Conservation (phyloP, 768 basidiomycete species). For the Krasilnikovozyma curviuscula region DNA sequence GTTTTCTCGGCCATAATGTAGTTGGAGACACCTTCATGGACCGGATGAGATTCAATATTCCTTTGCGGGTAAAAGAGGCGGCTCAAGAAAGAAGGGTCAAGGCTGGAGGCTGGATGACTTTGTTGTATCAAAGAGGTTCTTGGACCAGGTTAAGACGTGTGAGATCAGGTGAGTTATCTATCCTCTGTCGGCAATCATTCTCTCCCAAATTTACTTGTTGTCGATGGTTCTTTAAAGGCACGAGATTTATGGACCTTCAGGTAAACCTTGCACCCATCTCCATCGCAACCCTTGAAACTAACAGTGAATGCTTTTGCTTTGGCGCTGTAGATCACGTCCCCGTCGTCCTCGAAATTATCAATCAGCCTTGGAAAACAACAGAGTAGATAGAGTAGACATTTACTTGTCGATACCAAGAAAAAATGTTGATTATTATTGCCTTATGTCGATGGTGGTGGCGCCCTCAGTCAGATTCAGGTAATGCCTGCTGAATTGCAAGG, state of each 20-base stretch:
- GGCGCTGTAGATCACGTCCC: conserved; percentile 10
- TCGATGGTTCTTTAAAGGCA: too few relatives aligned
- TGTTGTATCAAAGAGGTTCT: conserved; percentile 3
- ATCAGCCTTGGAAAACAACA: too few relatives aligned
- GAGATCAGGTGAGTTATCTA: conserved; percentile 7
- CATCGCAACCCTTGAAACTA: not conserved
- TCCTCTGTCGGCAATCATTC: not conserved
- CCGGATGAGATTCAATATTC: conserved; percentile 6
- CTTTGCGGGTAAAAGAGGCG: conserved; percentile 5
- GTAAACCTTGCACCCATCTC: not conserved
- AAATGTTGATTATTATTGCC: too few relatives aligned
- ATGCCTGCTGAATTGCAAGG: not conserved
- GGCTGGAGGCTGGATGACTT: conserved; percentile 12
- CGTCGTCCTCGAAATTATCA: too few relatives aligned
- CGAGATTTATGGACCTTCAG: not conserved
- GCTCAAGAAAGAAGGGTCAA: conserved; percentile 1
- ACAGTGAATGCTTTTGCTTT: conserved; percentile 9
- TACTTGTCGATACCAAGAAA: too few relatives aligned
- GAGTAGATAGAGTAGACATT: too few relatives aligned
- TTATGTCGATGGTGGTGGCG: too few relatives aligned
- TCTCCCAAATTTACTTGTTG: too few relatives aligned
- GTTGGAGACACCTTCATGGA: conserved; percentile 5
- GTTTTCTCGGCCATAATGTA: too few relatives aligned
- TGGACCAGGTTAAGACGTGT: conserved; percentile 5
- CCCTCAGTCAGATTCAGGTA: not conserved